phyloP scores from a whole-genome alignment of 768 basidiomycete species.

The Daedaleopsis nitida region DNA sequence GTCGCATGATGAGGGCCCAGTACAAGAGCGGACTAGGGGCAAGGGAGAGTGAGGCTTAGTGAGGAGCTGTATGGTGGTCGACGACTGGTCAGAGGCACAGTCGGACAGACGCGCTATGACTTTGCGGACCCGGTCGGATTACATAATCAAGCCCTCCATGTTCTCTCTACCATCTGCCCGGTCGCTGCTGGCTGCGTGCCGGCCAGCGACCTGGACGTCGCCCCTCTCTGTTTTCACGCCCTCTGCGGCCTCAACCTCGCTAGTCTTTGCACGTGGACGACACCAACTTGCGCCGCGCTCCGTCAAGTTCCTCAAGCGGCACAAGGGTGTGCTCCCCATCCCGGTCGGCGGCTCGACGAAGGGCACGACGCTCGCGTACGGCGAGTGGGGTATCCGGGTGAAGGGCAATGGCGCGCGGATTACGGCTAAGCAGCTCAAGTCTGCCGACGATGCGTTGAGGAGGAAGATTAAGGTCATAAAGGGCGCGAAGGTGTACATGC shows the following conservation, averaged over 20 bases:
- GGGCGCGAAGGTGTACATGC: conserved; percentile 81
- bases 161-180: conserved; percentile 32
- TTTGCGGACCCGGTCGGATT: not conserved
- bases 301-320: conserved; percentile 83
- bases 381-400: conserved; percentile 90
- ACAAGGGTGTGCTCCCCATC: conserved; percentile 87
- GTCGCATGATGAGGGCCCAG: not conserved
- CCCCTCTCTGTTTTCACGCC: conserved; percentile 6
- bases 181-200: conserved; percentile 29
- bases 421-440: conserved; percentile 86
- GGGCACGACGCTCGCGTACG: conserved; percentile 90
- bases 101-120: not conserved
- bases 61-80: not conserved
- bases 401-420: conserved; percentile 80
- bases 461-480: conserved; percentile 89
- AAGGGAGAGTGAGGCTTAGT: not conserved
- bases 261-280: conserved; percentile 31
- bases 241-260: conserved; percentile 1
- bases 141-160: conserved; percentile 29
- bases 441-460: conserved; percentile 86
- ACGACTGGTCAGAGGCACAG: not conserved
- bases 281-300: conserved; percentile 78
- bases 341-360: conserved; percentile 89
- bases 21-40: not conserved
- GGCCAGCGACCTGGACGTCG: conserved; percentile 23